Percentiles rank a stretch among this genome's conserved stretches.
Evolutionary conservation across 1,284 basidiomycete genomes (phyloP).

Genomic region (Microbotryum silenes-acaulis): DNA sequence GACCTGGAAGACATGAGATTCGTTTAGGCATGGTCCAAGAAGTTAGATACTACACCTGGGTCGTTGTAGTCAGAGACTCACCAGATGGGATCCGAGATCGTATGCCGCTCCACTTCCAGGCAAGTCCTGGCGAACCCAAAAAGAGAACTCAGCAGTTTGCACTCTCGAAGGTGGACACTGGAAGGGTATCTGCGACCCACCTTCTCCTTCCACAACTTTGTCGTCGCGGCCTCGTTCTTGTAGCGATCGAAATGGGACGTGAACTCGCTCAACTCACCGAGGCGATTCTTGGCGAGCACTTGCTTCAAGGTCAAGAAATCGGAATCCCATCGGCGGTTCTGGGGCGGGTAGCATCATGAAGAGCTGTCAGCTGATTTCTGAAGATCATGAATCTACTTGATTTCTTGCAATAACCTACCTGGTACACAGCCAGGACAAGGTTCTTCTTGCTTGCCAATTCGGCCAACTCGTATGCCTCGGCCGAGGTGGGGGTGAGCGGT

Average conservation of each 20-base stretch:
- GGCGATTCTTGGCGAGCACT: slow-evolving; percentile 49
- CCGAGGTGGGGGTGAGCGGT: slow-evolving; percentile 61
- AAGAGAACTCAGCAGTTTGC: background rate
- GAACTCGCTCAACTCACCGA: slow-evolving; percentile 62
- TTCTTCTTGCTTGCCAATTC: slow-evolving; percentile 57
- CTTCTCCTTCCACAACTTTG: slow-evolving; percentile 47
- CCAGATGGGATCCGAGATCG: slow-evolving; percentile 47
- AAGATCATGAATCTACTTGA: background rate
- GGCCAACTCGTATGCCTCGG: slow-evolving; percentile 60
- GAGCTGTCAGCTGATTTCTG: background rate
- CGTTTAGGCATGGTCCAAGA: background rate
- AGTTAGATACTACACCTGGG: too few relatives aligned
- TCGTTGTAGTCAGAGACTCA: slow-evolving; percentile 10
- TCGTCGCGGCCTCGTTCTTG: slow-evolving; percentile 57
- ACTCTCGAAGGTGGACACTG: background rate
- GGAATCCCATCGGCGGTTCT: slow-evolving; percentile 74
- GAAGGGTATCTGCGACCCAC: slow-evolving; percentile 22
- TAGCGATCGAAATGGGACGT: slow-evolving; percentile 66
- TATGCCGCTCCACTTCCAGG: slow-evolving; percentile 41
- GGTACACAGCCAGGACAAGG: slow-evolving; percentile 51
- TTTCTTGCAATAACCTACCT: slow-evolving; percentile 8
- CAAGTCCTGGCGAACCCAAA: background rate
- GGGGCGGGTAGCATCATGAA: slow-evolving; percentile 45
- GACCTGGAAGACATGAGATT: slow-evolving; percentile 41
- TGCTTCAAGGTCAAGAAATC: slow-evolving; percentile 69